These are phyloP conservation scores for Sclerotinia borealis DNA, from an alignment of 2,329 filamentous ascomycete species.

Conservation along the genomic window DNA sequence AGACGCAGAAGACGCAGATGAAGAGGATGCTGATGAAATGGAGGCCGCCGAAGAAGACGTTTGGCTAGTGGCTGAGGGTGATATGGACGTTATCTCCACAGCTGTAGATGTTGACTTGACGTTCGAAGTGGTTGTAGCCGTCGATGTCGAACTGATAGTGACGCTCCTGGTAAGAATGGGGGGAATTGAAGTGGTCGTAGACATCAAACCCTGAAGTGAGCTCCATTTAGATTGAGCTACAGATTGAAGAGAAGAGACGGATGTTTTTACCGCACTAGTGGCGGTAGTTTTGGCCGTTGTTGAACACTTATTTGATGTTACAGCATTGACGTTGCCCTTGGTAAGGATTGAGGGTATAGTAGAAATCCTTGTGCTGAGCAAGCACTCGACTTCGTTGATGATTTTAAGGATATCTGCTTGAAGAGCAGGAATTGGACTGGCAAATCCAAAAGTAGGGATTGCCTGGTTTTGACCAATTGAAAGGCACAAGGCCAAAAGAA, in stretches of 20 bases:
- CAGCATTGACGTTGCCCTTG: not conserved
- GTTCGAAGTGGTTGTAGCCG: not conserved
- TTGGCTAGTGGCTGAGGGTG: not conserved
- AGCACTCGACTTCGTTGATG: not conserved
- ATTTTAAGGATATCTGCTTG: not conserved
- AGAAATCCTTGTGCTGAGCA: not conserved
- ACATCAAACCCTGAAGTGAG: not conserved
- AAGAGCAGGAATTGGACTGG: not conserved
- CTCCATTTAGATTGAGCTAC: slow-evolving; percentile 4
- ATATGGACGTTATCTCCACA: not conserved
- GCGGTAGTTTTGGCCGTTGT: not conserved
- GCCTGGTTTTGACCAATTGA: not conserved
- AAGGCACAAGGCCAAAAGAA: slow-evolving; percentile 9
- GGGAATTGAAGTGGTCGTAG: not conserved
- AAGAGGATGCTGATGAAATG: not conserved
- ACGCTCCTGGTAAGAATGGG: not conserved
- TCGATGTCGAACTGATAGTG: not conserved
- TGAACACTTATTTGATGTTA: not conserved
- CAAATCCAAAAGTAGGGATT: not conserved
- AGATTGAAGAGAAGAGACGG: slow-evolving; percentile 2
- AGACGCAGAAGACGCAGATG: not conserved
- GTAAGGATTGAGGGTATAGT: not conserved
- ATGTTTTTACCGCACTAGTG: not conserved
- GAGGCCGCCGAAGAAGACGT: not conserved
- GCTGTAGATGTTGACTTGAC: not conserved